Evolutionary conservation across 2,329 filamentous ascomycete genomes (phyloP).

Genomic region (Botrytis cinerea): DNA sequence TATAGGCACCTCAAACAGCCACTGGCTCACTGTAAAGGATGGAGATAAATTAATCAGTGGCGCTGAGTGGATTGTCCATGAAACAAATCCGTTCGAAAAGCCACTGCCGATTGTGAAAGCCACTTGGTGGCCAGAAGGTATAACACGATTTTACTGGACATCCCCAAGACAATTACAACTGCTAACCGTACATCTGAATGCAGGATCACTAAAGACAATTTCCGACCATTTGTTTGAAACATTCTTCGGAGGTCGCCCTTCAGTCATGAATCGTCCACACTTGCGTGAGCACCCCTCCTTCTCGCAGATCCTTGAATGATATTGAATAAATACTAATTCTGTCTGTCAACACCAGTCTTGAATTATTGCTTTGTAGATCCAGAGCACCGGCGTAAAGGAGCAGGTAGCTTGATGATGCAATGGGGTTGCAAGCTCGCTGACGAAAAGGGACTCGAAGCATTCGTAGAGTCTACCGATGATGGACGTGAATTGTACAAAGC

Average conservation of each 20-base stretch:
- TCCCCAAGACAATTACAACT: background rate
- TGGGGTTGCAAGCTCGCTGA: constrained; percentile 19
- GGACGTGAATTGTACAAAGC: constrained; percentile 10
- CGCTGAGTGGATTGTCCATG: constrained; percentile 8
- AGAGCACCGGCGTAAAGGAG: constrained; percentile 4
- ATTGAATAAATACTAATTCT: background rate
- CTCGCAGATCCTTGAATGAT: background rate
- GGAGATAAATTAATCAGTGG: constrained; percentile 3
- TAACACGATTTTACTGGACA: background rate
- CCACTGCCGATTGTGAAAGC: too few relatives aligned
- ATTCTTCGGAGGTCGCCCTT: constrained; percentile 6
- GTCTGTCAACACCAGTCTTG: background rate
- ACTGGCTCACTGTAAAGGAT: constrained; percentile 11
- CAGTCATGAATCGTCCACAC: constrained; percentile 17
- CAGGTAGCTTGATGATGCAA: constrained; percentile 7
- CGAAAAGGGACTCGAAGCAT: constrained; percentile 14
- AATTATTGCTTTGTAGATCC: constrained; percentile 14
- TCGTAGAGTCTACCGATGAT: constrained; percentile 15
- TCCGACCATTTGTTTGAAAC: background rate
- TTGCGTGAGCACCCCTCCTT: constrained; percentile 6
- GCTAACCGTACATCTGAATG: background rate
- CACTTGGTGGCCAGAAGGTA: constrained; percentile 23
- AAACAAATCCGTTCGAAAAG: background rate
- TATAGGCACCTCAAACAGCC: background rate
- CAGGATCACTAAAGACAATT: background rate